Evolutionary conservation across 352 stramenopile genomes (phyloP), one percentile per base, ranked within the genome.

Genomic region (Plasmopara halstedii): DNA sequence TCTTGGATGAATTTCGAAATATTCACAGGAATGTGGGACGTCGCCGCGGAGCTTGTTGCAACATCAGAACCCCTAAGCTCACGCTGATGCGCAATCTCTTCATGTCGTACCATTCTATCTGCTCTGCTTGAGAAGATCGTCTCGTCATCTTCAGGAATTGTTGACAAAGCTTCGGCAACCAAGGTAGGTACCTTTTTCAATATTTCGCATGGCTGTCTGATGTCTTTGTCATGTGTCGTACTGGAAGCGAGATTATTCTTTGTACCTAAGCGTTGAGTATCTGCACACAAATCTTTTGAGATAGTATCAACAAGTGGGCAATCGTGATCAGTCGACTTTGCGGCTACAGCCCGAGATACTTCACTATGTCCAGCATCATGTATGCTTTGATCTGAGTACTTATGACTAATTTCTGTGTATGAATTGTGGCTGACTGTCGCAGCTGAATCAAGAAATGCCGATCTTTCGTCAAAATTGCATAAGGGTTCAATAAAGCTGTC

Each of bases 101-200:
- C 42, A 11, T 26, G 14, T 39, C 20, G 20, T 15, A 34, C 14
- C 14, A 25, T 32, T 32, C 15, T 14, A 20, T 25, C 51, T 19
- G 27, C 26, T 51, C 33, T 29, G 45, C 10, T 23, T 13, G 39
- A 42, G 22, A 23, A 42, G 29, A 57, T 29, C 15, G 34, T 34
- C n/a, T 59, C 53, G 15, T 44, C 53, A n/a, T 10, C 25, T 26
- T 67, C 53, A 13, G 40, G 53, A 37, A 67, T 67, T 14, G 58
- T 9, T 19, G 53, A 50, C 4, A 67, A 26, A 15, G 7, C 42
- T 14, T 44, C 47, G 23, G 34, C 33, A 32, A 42, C 37, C 20
- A 58, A 46, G 9, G 38, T 49, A 21, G 47, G 34, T 18, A 56
- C 36, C 5, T 17, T 18, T 35, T 49, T 17, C 15, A 29, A 2